phyloP scores from a whole-genome alignment of 192 early-diverging fungal genomes.

The Mortierella claussenii region DNA sequence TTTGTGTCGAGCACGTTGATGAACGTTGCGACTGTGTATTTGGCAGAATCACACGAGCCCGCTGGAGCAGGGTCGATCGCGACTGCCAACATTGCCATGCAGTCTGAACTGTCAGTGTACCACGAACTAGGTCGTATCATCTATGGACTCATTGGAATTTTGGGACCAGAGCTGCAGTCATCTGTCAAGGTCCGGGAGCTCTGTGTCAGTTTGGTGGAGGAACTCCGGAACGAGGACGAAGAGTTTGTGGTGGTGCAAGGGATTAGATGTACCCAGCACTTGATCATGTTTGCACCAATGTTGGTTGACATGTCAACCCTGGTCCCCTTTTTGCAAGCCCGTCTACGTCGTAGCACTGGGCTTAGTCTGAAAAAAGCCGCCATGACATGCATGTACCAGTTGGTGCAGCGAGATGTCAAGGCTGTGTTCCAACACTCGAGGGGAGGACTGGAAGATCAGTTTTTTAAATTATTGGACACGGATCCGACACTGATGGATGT shows the following conservation, averaged over 20 bases:
- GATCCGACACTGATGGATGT: slow-evolving; percentile 71
- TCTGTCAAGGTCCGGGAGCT: slow-evolving; percentile 80
- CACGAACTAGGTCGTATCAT: slow-evolving; percentile 88
- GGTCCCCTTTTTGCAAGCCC: slow-evolving; percentile 80
- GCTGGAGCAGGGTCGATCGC: slow-evolving; percentile 70
- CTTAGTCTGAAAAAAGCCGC: slow-evolving; percentile 76
- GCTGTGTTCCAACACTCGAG: slow-evolving; percentile 71
- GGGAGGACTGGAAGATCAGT: slow-evolving; percentile 77
- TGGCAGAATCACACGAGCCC: slow-evolving; percentile 89
- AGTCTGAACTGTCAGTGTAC: slow-evolving; percentile 69
- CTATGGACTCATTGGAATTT: slow-evolving; percentile 85
- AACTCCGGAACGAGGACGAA: slow-evolving; percentile 81
- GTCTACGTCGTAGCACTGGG: slow-evolving; percentile 67
- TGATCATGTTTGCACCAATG: slow-evolving; percentile 89
- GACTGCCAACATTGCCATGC: slow-evolving; percentile 68
- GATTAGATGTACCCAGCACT: slow-evolving; percentile 87
- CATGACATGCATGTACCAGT: slow-evolving; percentile 87
- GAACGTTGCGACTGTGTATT: slow-evolving; percentile 86
- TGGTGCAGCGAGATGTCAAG: slow-evolving; percentile 80
- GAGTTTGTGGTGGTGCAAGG: slow-evolving; percentile 83
- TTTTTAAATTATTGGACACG: slow-evolving; percentile 83
- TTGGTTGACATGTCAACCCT: slow-evolving; percentile 72
- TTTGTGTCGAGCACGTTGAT: slow-evolving; percentile 90
- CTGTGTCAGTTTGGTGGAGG: slow-evolving; percentile 81
- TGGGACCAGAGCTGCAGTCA: slow-evolving; percentile 91